Percentiles rank a stretch among this genome's conserved stretches.
These are phyloP conservation scores for Inonotus obliquus DNA, from an alignment of 1,284 basidiomycete genomes.

Conservation along the genomic window DNA sequence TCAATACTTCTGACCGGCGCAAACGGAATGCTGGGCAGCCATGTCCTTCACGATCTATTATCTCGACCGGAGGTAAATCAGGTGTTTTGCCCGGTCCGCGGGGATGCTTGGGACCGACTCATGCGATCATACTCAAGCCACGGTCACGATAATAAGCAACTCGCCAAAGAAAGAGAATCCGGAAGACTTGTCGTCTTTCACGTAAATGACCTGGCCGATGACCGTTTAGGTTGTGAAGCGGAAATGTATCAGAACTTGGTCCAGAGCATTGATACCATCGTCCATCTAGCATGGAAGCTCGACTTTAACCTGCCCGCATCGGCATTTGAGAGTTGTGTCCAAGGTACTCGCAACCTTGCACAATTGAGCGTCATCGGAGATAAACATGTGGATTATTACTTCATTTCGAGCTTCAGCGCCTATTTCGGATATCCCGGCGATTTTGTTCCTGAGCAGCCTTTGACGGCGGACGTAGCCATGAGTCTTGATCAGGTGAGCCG, in stretches of 20 bases:
- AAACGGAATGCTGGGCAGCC: conserved; percentile 11
- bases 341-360: conserved; percentile 21
- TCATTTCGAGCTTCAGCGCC: conserved; percentile 17
- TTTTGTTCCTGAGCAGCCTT: conserved; percentile 13
- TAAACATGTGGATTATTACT: conserved; percentile 1
- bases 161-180: not conserved
- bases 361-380: conserved; percentile 14
- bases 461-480: not conserved
- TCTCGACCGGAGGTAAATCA: not conserved
- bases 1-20: conserved; percentile 8
- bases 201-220: not conserved
- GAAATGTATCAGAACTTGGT: not conserved
- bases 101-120: conserved; percentile 3
- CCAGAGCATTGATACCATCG: not conserved
- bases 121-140: not conserved
- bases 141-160: not conserved
- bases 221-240: not conserved
- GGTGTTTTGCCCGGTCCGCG: conserved; percentile 3
- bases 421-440: conserved; percentile 20
- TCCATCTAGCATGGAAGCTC: conserved; percentile 24
- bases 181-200: not conserved
- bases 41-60: conserved; percentile 2
- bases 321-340: conserved; percentile 22
- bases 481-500: conserved; percentile 2
- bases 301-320: conserved; percentile 24